phyloP scores from a whole-genome alignment of 768 basidiomycete species.

The Clavulina sp. region DNA sequence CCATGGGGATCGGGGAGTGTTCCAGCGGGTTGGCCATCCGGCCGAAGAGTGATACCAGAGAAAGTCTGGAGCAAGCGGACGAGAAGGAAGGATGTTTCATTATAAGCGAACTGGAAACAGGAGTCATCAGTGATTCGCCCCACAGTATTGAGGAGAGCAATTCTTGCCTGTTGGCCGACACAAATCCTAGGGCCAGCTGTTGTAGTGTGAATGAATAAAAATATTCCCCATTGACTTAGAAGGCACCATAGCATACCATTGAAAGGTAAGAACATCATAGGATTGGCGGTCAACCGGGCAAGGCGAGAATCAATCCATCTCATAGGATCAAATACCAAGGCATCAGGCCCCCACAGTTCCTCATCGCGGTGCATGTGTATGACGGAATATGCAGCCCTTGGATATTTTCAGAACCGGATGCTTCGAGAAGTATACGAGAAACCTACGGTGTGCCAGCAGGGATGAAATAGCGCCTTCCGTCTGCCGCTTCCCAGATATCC shows the following conservation, averaged over 20 bases:
- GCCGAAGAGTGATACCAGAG: conserved; percentile 38
- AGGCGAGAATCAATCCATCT: conserved; percentile 50
- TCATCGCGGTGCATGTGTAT: conserved; percentile 38
- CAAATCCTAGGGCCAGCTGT: conserved; percentile 37
- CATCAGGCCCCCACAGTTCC: conserved; percentile 56
- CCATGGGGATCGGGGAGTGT: conserved; percentile 30
- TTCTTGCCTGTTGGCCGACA: conserved; percentile 16
- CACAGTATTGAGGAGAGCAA: background rate
- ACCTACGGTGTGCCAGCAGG: conserved; percentile 8
- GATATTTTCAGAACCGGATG: conserved; percentile 35
- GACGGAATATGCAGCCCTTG: conserved; percentile 6
- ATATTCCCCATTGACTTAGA: background rate
- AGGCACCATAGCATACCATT: conserved; percentile 32
- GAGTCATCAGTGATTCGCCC: background rate
- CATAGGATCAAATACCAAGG: conserved; percentile 60
- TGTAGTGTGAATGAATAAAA: background rate
- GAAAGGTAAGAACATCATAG: conserved; percentile 52
- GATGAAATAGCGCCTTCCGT: conserved; percentile 3
- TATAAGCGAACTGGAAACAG: conserved; percentile 36
- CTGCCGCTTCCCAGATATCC: background rate
- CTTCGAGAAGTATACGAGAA: background rate
- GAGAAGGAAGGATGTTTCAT: conserved; percentile 58
- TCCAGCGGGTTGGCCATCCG: conserved; percentile 41
- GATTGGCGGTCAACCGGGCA: conserved; percentile 4
- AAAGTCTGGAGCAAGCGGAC: conserved; percentile 49